Conservation (phyloP, 352 stramenopile species). For the Globisporangium nodosum region DNA sequence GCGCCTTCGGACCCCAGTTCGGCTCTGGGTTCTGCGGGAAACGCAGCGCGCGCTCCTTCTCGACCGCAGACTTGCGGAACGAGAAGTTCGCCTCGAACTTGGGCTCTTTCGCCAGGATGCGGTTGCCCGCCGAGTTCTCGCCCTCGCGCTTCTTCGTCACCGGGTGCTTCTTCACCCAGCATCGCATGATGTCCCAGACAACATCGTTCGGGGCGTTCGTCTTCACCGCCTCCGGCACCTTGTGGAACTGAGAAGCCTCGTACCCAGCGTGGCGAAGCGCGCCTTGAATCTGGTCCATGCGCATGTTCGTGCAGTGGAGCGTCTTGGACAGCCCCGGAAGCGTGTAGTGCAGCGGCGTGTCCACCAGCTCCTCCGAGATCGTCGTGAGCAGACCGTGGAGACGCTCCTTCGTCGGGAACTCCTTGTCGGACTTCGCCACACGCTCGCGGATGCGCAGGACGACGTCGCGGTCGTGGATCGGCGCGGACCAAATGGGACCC, state of each 20-base stretch:
- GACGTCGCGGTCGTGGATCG: conserved; percentile 93
- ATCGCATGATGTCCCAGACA: conserved; percentile 97
- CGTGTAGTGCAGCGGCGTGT: conserved; percentile 96
- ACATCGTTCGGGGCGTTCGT: conserved; percentile 97
- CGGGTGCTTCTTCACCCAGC: conserved; percentile 94
- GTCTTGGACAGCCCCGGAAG: conserved; percentile 91
- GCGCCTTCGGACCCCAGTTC: conserved; percentile 95
- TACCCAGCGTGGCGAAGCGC: conserved; percentile 96
- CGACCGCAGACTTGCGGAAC: conserved; percentile 51
- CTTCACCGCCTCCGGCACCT: conserved; percentile 97
- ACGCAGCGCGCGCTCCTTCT: conserved; percentile 89
- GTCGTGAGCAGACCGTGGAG: conserved; percentile 94
- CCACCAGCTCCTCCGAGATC: conserved; percentile 93
- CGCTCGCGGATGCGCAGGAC: conserved; percentile 78
- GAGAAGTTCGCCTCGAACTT: conserved; percentile 84
- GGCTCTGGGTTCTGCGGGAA: conserved; percentile 95
- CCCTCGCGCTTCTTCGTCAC: conserved; percentile 85
- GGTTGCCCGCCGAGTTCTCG: conserved; percentile 66
- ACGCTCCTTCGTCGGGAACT: conserved; percentile 90
- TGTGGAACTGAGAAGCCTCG: conserved; percentile 96
- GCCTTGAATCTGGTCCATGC: conserved; percentile 92
- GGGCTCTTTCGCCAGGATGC: conserved; percentile 85
- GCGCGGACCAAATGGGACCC: conserved; percentile 96
- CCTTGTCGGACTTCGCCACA: conserved; percentile 70
- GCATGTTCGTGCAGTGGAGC: conserved; percentile 91